These are phyloP conservation scores for Lepraria neglecta DNA, from an alignment of 495 filamentous ascomycete genomes.

Conservation along the genomic window DNA sequence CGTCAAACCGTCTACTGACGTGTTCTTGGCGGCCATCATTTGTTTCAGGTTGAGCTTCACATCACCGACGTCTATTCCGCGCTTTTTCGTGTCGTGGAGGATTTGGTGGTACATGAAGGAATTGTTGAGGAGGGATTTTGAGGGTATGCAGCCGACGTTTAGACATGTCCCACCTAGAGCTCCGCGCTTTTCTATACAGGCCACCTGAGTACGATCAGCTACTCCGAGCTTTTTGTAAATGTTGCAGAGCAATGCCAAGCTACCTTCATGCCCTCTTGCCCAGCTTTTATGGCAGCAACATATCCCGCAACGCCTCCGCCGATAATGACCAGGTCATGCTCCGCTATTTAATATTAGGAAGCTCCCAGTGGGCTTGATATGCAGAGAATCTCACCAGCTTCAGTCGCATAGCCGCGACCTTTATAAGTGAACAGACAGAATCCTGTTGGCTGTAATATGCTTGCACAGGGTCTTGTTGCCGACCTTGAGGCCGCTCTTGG, in stretches of 20 bases:
- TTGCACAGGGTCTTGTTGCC: slow-evolving; percentile 45
- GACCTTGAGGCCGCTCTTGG: slow-evolving; percentile 61
- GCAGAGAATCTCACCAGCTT: slow-evolving; percentile 57
- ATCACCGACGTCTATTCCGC: slow-evolving; percentile 92
- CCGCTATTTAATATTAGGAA: slow-evolving; percentile 46
- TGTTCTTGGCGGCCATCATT: slow-evolving; percentile 98
- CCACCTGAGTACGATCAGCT: slow-evolving; percentile 54
- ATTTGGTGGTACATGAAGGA: slow-evolving; percentile 97
- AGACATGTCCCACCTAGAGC: slow-evolving; percentile 92
- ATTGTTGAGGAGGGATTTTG: slow-evolving; percentile 99
- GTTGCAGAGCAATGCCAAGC: not conserved
- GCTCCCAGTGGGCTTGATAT: not conserved
- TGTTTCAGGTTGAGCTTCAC: slow-evolving; percentile 90
- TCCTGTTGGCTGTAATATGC: slow-evolving; percentile 51
- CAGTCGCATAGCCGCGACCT: slow-evolving; percentile 69
- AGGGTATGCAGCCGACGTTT: slow-evolving; percentile 98
- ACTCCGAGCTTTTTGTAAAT: not conserved
- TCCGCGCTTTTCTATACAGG: slow-evolving; percentile 98
- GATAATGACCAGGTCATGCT: slow-evolving; percentile 89
- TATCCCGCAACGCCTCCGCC: slow-evolving; percentile 98
- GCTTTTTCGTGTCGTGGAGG: slow-evolving; percentile 92
- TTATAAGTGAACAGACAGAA: slow-evolving; percentile 53
- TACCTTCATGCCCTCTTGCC: slow-evolving; percentile 95
- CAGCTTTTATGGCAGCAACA: slow-evolving; percentile 98
- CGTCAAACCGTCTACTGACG: slow-evolving; percentile 79